Conservation (phyloP, 2,329 filamentous ascomycete genomes). For the Apiospora rasikravindrae region DNA sequence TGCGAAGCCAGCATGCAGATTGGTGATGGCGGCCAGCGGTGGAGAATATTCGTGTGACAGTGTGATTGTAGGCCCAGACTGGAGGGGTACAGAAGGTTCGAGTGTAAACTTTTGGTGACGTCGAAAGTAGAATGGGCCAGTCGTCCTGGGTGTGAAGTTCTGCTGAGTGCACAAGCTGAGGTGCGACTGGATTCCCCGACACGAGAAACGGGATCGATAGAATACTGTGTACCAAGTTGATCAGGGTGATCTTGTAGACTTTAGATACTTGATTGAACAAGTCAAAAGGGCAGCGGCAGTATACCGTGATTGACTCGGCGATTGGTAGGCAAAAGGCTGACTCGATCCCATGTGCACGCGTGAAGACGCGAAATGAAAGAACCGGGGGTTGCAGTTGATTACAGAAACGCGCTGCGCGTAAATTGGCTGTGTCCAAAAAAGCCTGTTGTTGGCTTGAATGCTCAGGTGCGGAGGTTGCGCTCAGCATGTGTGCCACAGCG, state of each 20-base stretch:
- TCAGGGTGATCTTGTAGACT: neutral
- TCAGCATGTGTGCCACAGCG: neutral
- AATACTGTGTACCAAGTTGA: neutral
- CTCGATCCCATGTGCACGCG: conserved; percentile 11
- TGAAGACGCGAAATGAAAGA: conserved; percentile 15
- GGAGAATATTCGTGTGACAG: neutral
- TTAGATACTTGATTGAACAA: neutral
- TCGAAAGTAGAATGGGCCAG: neutral
- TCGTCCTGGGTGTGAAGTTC: neutral
- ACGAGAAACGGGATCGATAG: neutral
- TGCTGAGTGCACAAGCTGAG: neutral
- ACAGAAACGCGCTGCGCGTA: conserved; percentile 16
- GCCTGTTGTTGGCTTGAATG: neutral
- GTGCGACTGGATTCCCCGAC: neutral
- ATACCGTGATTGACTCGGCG: neutral
- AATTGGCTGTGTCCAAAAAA: conserved; percentile 4
- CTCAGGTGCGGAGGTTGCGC: neutral
- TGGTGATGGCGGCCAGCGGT: neutral
- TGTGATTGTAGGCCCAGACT: neutral
- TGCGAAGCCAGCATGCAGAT: conserved; percentile 5
- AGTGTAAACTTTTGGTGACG: neutral
- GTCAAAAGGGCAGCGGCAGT: neutral
- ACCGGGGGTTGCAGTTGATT: neutral
- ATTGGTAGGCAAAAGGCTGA: neutral
- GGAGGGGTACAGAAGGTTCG: neutral